A percentile compares a stretch with the other conserved stretches of the same genome.
phyloP scores from a whole-genome alignment of 768 basidiomycete genomes.

The Rhizopogon roseolus region DNA sequence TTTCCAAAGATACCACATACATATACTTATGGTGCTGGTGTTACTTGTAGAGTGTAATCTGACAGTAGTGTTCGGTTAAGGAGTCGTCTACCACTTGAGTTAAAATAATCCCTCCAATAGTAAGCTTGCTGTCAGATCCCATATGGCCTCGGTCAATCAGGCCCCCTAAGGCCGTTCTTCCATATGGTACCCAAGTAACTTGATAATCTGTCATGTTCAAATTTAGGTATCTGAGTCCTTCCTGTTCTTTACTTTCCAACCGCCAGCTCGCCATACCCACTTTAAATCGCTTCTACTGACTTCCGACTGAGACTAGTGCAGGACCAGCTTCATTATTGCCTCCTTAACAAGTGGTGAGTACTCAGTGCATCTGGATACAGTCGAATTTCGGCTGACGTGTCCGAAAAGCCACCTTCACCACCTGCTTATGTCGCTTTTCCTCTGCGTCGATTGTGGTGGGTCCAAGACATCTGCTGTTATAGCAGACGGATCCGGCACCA shows the following conservation, averaged over 20 bases:
- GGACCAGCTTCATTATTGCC: background rate
- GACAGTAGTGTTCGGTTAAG: background rate
- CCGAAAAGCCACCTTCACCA: background rate
- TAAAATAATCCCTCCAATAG: no score
- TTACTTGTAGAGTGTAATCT: background rate
- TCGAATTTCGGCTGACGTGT: background rate
- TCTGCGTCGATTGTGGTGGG: conserved; percentile 86
- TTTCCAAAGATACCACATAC: background rate
- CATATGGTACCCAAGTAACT: background rate
- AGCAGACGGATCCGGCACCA: conserved; percentile 47
- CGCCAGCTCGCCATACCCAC: background rate
- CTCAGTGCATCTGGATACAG: background rate
- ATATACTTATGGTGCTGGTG: background rate
- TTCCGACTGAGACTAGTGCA: background rate
- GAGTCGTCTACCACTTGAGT: no score
- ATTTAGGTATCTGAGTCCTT: background rate
- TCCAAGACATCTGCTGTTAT: conserved; percentile 83
- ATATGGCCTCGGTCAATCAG: no score
- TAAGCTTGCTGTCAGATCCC: no score
- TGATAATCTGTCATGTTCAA: background rate
- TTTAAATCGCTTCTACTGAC: background rate
- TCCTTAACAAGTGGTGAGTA: background rate
- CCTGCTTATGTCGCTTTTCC: conserved; percentile 51
- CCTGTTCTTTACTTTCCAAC: background rate
- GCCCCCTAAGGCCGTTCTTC: background rate